Evolutionary conservation across 305 asterid species (phyloP), one percentile per base, ranked within the genome.

Genomic region (Fraxinus dipetala): DNA sequence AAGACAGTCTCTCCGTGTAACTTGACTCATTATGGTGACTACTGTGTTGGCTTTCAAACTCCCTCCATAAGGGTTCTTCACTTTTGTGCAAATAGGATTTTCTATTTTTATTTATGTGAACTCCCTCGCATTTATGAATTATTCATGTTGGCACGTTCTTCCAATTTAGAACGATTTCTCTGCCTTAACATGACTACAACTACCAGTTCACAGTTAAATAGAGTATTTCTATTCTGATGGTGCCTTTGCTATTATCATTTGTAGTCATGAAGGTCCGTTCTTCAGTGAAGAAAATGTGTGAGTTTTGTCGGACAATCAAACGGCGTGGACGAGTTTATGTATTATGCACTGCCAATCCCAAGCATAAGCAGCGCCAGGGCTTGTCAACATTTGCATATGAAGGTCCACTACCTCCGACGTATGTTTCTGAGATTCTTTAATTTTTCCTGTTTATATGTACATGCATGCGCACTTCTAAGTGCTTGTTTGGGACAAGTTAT

Each of bases 281-380:
- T 24, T 93, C 99, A 18, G 99, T 95, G 76, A 95, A 95, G 87
- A 95, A 94, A 85, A 78, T 96, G 95, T 96, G 99, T 8, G 98
- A 91, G 90, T 94, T 88, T 84, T 96, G 99, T 82, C 90, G 92
- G 72, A 90, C 94, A 6, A 89, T 94, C 85, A 95, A 94, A 85
- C 91, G 99, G 45, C 97, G 95, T 36, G 98, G 98, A 83, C 94
- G 98, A 26, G 95, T 95, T 35, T 95, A 93, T 80, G 93, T 94
- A 48, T 74, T 94, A 80, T 95, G 99, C 87, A 38, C 98, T 9
- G 95, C 90, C 54, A 94, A 92, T 88, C 98, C 98, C 80, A 95
- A 95, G 93, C 99, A 95, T 88, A 95, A 95, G 92, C 98, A 95
- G 89, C 87, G 97, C 2, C 98, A 95, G 83, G 99, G 99, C 65